Base-by-base conservation (phyloP, 2,329 filamentous ascomycete genomes). In the Colletotrichum costaricense region DNA sequence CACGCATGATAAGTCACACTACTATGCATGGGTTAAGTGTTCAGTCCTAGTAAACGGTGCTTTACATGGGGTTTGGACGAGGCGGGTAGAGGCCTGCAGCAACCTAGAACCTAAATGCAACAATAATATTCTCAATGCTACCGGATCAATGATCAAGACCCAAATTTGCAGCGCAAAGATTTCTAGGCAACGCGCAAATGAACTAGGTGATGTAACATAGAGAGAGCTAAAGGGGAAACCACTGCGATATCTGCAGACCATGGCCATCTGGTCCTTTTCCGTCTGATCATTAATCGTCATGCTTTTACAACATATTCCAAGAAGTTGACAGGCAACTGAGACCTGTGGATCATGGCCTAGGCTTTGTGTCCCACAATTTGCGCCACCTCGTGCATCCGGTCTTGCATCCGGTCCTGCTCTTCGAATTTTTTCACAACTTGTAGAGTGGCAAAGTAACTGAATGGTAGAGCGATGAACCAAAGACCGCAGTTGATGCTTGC, bases 361-460 rank as follows among this genome's bases (percentile, higher is more conserved):
- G n/a, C 11, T 19, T 30, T 28, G 16, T 11, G 19, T 38, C 9
- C 16, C 38, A 12, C 24, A 26, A 8, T 28, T 24, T 19, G 5
- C 9, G 11, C 59, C 19, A 11, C 26, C n/a, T n/a, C 19, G 14
- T 42, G 24, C 5, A 30, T 16, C 33, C 6, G 35, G 7, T 26
- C 24, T 38, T 55, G 28, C 35, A 52, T 46, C 2, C 19, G 35
- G 84, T 89, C 28, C 68, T 64, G 38, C 69, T 81, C 64, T 24
- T 81, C 78, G 67, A 84, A 85, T 72, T 83, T 86, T 30, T 77
- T 75, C 9, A 86, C 80, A 12, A 86, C 82, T 66, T 82, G 79
- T 28, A 84, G 56, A 1, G 84, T 86, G 28, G 84, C 84, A 78
- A 82, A 85, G 62, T 83, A 85, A 65, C 83, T 85, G 73, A 85